Conservation (phyloP, 148 eudicot genomes). For the Gaultheria prostrata region DNA sequence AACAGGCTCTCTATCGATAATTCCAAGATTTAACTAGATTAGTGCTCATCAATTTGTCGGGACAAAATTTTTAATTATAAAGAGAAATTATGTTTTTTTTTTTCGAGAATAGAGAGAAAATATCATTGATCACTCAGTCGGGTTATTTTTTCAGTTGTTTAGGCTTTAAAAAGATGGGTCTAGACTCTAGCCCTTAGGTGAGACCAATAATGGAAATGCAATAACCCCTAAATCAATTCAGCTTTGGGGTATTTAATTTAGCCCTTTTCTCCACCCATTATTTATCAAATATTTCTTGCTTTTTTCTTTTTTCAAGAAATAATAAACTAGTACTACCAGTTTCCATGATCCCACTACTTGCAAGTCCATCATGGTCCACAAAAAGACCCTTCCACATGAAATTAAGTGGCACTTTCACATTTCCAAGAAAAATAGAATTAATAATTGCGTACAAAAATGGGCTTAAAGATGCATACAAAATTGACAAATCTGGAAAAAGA, state of each 20-base stretch:
- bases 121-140: too few species aligned
- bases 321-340: background rate
- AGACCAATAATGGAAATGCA: background rate
- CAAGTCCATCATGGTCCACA: background rate
- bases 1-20: too few species aligned
- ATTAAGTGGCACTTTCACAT: background rate
- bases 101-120: too few species aligned
- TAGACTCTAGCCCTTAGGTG: too few species aligned
- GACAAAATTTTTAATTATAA: background rate
- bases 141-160: background rate
- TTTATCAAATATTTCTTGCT: background rate
- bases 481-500: background rate
- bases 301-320: background rate
- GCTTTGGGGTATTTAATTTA: background rate
- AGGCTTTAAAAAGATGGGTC: background rate
- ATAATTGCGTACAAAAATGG: background rate
- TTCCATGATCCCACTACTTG: background rate
- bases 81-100: too few species aligned
- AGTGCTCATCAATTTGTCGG: background rate
- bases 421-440: background rate
- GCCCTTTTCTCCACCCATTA: background rate
- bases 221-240: background rate
- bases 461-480: background rate
- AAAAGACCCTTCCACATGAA: background rate
- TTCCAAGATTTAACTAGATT: background rate